Evolutionary conservation across 148 eudicot genomes (phyloP).

Genomic region (Simmondsia chinensis): DNA sequence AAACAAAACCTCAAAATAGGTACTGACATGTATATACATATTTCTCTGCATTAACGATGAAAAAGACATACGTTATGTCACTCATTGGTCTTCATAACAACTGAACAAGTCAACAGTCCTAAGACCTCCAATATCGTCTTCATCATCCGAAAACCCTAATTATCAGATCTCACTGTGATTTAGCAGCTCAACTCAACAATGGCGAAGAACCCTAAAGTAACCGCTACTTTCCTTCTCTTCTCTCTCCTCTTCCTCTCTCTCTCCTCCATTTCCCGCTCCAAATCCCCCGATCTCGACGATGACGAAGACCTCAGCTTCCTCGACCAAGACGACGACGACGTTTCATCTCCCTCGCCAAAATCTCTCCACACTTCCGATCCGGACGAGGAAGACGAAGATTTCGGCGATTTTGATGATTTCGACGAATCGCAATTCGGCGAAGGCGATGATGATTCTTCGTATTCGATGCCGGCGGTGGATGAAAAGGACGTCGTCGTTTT

Average conservation of each 20-base stretch:
- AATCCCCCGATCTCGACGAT: constrained; percentile 11
- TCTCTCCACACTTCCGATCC: constrained; percentile 16
- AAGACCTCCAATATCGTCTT: no score
- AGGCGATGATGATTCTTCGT: constrained; percentile 15
- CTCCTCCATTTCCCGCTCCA: constrained; percentile 12
- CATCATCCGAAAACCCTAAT: no score
- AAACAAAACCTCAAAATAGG: no score
- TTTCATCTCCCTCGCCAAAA: not conserved
- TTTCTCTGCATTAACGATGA: no score
- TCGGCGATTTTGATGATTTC: constrained; percentile 31
- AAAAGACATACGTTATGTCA: no score
- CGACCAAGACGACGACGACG: constrained; percentile 24
- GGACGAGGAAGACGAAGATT: constrained; percentile 26
- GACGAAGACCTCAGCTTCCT: constrained; percentile 70
- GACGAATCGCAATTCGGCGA: constrained; percentile 19
- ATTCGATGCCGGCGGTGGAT: constrained; percentile 22
- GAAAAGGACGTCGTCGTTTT: constrained; percentile 83
- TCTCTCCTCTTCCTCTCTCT: constrained; percentile 26
- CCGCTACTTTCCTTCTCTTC: constrained; percentile 28
- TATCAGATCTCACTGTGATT: no score
- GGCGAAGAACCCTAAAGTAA: no score
- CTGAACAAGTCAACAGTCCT: no score
- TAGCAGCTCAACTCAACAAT: no score
- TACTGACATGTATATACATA: no score
- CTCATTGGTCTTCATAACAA: no score